Evolutionary conservation across 176 grass and related monocot genomes (phyloP).

Genomic region (Carex myosuroides): DNA sequence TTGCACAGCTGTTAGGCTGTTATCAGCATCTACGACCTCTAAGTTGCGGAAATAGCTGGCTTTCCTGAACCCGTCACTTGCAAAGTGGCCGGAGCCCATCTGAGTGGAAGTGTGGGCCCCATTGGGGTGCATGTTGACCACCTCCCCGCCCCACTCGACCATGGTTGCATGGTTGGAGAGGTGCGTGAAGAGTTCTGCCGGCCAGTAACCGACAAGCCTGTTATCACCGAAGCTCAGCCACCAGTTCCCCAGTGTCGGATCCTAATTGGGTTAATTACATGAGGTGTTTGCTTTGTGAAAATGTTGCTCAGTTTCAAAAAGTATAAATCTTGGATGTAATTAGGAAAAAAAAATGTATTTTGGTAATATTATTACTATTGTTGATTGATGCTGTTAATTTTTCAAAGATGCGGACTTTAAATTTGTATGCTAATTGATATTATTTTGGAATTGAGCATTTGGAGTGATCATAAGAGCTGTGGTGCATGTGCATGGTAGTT

Average conservation of each 20-base stretch:
- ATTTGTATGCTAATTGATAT: neutral
- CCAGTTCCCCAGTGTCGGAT: constrained; percentile 91
- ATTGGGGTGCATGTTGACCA: constrained; percentile 50
- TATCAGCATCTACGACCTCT: constrained; percentile 73
- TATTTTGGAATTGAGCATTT: constrained; percentile 3
- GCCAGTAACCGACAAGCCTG: constrained; percentile 86
- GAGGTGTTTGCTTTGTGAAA: neutral
- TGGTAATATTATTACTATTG: neutral
- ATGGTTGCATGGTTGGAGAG: constrained; percentile 77
- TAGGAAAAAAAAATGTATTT: neutral
- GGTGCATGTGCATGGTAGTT: neutral
- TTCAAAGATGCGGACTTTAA: neutral
- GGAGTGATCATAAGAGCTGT: neutral
- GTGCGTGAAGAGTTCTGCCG: constrained; percentile 84
- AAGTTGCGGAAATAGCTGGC: constrained; percentile 90
- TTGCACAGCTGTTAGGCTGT: constrained; percentile 61
- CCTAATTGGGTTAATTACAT: constrained; percentile 23
- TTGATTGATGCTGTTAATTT: neutral
- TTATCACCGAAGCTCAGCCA: constrained; percentile 80
- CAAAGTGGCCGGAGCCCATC: constrained; percentile 83
- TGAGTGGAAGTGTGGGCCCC: constrained; percentile 77
- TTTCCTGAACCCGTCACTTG: constrained; percentile 49
- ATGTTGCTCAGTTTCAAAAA: neutral
- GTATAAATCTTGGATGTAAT: neutral
- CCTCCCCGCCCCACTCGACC: constrained; percentile 97